Conservation (phyloP, 192 early-diverging fungal species). For the Umbelopsis sp. region DNA sequence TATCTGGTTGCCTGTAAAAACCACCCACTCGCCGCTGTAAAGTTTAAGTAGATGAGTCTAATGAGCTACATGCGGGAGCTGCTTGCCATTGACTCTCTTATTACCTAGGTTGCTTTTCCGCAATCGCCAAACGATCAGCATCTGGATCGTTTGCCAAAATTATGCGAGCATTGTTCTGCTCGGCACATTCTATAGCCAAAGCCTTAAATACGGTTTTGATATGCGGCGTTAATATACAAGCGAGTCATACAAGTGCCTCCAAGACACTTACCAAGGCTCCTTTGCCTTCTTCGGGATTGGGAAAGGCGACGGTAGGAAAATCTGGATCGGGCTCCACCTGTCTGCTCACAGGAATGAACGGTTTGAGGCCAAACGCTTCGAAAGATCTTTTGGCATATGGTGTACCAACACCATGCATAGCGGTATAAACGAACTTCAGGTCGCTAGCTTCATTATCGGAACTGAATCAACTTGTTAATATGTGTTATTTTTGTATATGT, state of each 20-base stretch:
- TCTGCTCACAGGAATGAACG: conserved; percentile 63
- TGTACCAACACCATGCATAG: conserved; percentile 95
- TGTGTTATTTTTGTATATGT: neutral
- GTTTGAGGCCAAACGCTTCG: conserved; percentile 68
- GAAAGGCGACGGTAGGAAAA: conserved; percentile 88
- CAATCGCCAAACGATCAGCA: conserved; percentile 90
- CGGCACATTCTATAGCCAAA: conserved; percentile 71
- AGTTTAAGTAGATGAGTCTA: neutral
- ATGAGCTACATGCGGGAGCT: neutral
- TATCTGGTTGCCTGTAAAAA: conserved; percentile 91
- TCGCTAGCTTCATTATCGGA: conserved; percentile 48
- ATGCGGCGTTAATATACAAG: too few relatives aligned
- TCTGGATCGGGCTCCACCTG: conserved; percentile 86
- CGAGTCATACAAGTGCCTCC: neutral
- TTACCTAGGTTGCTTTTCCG: conserved; percentile 67
- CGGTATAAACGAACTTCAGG: conserved; percentile 83
- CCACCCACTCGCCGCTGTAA: conserved; percentile 67
- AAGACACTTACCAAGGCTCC: conserved; percentile 66
- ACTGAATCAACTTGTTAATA: conserved; percentile 26
- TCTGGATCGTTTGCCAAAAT: conserved; percentile 96
- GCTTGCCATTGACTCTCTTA: neutral
- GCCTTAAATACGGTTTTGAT: conserved; percentile 33
- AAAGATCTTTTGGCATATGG: conserved; percentile 74
- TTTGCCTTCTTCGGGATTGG: conserved; percentile 88
- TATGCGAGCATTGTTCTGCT: conserved; percentile 52